These are phyloP conservation scores for Beauveria bassiana DNA, from an alignment of 2,329 filamentous ascomycete species.

Conservation along the genomic window DNA sequence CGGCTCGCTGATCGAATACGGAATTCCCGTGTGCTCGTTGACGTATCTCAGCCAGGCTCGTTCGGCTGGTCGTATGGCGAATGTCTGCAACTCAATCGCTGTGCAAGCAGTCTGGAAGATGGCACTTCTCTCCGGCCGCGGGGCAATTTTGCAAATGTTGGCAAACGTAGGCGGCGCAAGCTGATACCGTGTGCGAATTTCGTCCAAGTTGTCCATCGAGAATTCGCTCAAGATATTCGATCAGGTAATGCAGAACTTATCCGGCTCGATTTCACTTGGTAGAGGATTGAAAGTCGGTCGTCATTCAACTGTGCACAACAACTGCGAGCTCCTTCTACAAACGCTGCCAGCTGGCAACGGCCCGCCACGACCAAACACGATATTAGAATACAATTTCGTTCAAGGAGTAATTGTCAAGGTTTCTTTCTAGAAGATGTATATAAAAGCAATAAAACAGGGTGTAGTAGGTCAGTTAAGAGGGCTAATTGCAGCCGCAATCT, in stretches of 20 bases:
- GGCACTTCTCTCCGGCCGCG: constrained; percentile 21
- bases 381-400: background rate
- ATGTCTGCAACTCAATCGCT: constrained; percentile 30
- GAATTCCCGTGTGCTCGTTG: constrained; percentile 31
- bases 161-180: constrained; percentile 26
- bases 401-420: background rate
- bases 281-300: background rate
- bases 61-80: constrained; percentile 28
- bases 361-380: background rate
- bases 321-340: background rate
- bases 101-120: constrained; percentile 31
- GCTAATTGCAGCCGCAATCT: constrained; percentile 10
- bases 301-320: background rate
- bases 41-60: constrained; percentile 28
- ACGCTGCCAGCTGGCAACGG: background rate
- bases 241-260: background rate
- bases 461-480: background rate
- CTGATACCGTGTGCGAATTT: constrained; percentile 28
- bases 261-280: background rate
- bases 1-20: constrained; percentile 26
- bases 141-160: constrained; percentile 20
- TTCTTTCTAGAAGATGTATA: background rate
- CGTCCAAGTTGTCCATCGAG: constrained; percentile 12
- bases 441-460: background rate
- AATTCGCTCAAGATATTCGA: background rate